Conservation (phyloP, 345 rosid species). For the Salix udensis region DNA sequence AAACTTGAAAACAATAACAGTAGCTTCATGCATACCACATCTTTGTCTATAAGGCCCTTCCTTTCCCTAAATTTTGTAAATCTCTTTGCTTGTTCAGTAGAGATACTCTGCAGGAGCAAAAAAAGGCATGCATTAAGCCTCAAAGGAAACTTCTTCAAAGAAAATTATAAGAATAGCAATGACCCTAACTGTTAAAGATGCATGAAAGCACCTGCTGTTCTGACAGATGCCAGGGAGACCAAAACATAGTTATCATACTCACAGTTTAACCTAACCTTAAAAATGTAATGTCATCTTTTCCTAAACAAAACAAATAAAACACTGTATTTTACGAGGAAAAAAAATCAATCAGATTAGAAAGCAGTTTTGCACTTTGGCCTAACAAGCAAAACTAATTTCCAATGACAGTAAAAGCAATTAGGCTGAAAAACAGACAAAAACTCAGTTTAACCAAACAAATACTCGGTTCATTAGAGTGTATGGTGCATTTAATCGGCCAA, state of each 20-base stretch:
- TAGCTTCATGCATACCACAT: constrained; percentile 63
- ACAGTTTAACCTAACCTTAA: not conserved
- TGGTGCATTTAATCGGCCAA: not conserved
- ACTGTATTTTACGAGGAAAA: not conserved
- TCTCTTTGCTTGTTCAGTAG: constrained; percentile 85
- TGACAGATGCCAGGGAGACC: not conserved
- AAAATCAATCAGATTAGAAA: not conserved
- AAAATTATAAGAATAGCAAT: not conserved
- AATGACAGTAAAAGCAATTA: not conserved
- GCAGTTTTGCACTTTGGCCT: not conserved
- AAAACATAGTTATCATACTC: not conserved
- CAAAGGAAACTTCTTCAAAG: constrained; percentile 1
- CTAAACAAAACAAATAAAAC: not conserved
- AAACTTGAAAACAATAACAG: not conserved
- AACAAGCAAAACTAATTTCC: not conserved
- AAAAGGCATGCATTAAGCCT: constrained; percentile 12
- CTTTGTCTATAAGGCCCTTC: constrained; percentile 88
- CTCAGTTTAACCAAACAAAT: not conserved
- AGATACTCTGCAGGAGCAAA: constrained; percentile 63
- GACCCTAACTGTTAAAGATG: not conserved
- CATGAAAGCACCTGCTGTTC: not conserved
- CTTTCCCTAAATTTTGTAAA: constrained; percentile 93
- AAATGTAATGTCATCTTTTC: not conserved
- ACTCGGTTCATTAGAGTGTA: not conserved
- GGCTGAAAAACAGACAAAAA: not conserved